Evolutionary conservation across 1,284 basidiomycete species (phyloP).

Genomic region (Tilletia horrida): DNA sequence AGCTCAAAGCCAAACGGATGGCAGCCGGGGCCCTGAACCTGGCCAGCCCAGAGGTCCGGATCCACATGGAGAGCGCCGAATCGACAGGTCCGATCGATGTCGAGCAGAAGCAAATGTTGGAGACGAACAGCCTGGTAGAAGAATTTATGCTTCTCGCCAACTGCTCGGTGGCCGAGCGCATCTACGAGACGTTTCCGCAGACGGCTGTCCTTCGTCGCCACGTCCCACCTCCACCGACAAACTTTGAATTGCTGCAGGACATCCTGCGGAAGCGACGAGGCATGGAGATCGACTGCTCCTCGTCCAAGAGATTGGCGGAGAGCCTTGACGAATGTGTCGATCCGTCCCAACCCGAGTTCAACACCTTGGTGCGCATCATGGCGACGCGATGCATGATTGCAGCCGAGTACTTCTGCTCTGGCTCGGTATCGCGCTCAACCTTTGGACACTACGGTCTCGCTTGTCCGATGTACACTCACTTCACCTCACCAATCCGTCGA

Average conservation of each 20-base stretch:
- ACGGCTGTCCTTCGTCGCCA: slow-evolving; percentile 94
- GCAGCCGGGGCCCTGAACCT: slow-evolving; percentile 91
- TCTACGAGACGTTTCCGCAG: slow-evolving; percentile 90
- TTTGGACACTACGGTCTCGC: slow-evolving; percentile 97
- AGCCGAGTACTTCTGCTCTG: slow-evolving; percentile 96
- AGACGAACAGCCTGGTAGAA: slow-evolving; percentile 96
- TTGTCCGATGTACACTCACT: slow-evolving; percentile 95
- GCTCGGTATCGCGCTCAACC: slow-evolving; percentile 83
- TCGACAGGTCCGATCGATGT: slow-evolving; percentile 94
- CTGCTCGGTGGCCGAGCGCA: slow-evolving; percentile 84
- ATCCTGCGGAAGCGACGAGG: slow-evolving; percentile 82
- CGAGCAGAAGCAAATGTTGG: slow-evolving; percentile 85
- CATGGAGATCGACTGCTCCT: slow-evolving; percentile 83
- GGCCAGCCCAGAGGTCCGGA: slow-evolving; percentile 93
- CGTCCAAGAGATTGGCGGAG: slow-evolving; percentile 81
- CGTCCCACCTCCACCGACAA: slow-evolving; percentile 82
- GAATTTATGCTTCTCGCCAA: slow-evolving; percentile 99
- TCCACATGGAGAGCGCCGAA: slow-evolving; percentile 87
- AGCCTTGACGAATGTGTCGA: slow-evolving; percentile 82
- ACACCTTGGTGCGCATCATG: slow-evolving; percentile 97
- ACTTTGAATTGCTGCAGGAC: slow-evolving; percentile 94
- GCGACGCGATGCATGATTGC: slow-evolving; percentile 97
- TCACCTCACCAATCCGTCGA: slow-evolving; percentile 62
- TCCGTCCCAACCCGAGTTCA: slow-evolving; percentile 76
- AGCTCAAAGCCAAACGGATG: slow-evolving; percentile 83